Base-by-base conservation (phyloP, 2,329 filamentous ascomycete species). In the Ophioceras dolichostomum region DNA sequence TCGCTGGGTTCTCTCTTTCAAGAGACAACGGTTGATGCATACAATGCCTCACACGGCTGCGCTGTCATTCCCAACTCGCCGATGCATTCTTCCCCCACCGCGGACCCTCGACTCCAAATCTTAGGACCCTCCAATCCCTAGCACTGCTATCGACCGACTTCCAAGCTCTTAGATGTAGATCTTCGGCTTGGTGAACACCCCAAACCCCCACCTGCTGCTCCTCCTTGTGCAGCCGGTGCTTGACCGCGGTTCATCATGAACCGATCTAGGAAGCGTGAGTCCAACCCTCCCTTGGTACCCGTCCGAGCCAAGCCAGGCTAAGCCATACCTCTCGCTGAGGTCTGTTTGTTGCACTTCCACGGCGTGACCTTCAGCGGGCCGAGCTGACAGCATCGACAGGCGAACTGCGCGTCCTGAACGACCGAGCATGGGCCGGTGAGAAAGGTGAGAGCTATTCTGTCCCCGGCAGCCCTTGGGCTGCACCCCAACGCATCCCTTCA, bases 401-500 rank as follows among this genome's bases (percentile, higher is more conserved):
- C 67, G 84, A 94, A 68, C 72, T 96, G 63, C 84, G 87, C 68
- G 75, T 82, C 64, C 68, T 93, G 53, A 98, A 98, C 59, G 73
- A 78, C 55, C 76, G 76, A 62, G 84, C 82, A 44, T 98, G 91
- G 91, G 71, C 82, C 56, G 88, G 86, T 53, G 85, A 94, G 52
- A 79, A 73, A 68, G 84, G 89, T 94, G 56, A 44, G 57, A 45
- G 34, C 47, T 42, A n/a, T n/a, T n/a, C n/a, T n/a, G n/a, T n/a
- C n/a, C n/a, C n/a, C 43, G 37, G 35, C 29, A 5, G n/a, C 29
- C 26, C 13, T 20, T 4, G 9, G 13, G 21, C 22, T 13, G 16
- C 41, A 37, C 45, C 22, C 34, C 43, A 40, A 39, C 24, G 37
- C 27, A 21, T 37, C 35, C 33, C 31, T 20, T 35, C 13, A 34